A percentile compares a stretch with the other conserved stretches of the same genome.
phyloP scores from a whole-genome alignment of 2,329 filamentous ascomycete species.

The Herpotrichia juniperi region DNA sequence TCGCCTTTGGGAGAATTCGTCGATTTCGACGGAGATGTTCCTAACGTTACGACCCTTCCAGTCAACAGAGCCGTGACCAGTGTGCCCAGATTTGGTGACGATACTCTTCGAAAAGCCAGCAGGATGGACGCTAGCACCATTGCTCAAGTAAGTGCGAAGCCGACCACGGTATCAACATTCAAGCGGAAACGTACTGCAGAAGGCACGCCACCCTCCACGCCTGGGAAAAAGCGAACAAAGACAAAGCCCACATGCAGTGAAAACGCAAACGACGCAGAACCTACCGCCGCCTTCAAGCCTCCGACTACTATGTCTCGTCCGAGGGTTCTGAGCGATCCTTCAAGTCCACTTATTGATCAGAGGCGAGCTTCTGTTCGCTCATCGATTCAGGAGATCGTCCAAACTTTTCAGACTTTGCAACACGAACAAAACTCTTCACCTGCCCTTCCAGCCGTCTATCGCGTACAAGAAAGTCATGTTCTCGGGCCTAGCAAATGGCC shows the following conservation, averaged over 20 bases:
- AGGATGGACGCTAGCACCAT: background rate
- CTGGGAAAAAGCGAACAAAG: slow-evolving; percentile 10
- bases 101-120: background rate
- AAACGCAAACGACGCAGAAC: background rate
- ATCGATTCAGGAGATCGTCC: background rate
- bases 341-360: slow-evolving; percentile 13
- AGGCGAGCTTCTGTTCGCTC: background rate
- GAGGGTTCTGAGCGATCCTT: slow-evolving; percentile 15
- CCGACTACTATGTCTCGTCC: slow-evolving; percentile 8
- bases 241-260: background rate
- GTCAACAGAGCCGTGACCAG: no score
- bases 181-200: background rate
- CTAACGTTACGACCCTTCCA: no score
- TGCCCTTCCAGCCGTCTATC: background rate
- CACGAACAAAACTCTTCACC: background rate
- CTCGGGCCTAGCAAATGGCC: background rate
- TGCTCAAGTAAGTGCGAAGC: background rate
- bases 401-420: background rate
- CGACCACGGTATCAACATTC: background rate
- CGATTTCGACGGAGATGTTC: no score
- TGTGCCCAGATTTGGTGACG: no score
- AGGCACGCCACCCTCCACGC: slow-evolving; percentile 8
- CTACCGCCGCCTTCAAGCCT: background rate
- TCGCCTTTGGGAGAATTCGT: no score
- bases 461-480: background rate